Evolutionary conservation across 192 early-diverging fungal genomes (phyloP).

Genomic region (Radiomyces spectabilis): DNA sequence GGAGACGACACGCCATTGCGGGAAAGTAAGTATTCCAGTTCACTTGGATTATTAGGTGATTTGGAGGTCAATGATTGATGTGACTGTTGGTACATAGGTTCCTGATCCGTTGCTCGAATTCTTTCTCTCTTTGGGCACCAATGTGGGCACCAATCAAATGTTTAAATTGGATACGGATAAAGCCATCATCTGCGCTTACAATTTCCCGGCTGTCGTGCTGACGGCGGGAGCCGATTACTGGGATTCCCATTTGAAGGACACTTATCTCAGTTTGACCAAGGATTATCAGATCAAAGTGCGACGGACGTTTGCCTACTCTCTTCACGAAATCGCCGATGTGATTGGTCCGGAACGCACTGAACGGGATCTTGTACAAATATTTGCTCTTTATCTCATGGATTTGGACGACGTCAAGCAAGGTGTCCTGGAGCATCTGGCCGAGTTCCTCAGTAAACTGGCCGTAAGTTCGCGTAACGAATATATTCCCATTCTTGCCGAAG

Average conservation of each 20-base stretch:
- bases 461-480: constrained; percentile 52
- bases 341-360: constrained; percentile 47
- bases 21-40: constrained; percentile 9
- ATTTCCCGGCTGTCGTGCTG: constrained; percentile 52
- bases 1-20: constrained; percentile 20
- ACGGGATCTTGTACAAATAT: constrained; percentile 42
- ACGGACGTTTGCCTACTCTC: constrained; percentile 48
- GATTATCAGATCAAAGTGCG: constrained; percentile 48
- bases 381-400: constrained; percentile 43
- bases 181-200: constrained; percentile 48
- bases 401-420: constrained; percentile 65
- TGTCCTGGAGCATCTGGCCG: constrained; percentile 56
- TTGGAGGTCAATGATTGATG: background rate
- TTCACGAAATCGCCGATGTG: constrained; percentile 50
- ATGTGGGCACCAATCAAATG: constrained; percentile 24
- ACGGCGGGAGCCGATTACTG: constrained; percentile 47
- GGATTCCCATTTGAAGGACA: constrained; percentile 45
- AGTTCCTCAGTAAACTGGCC: constrained; percentile 56
- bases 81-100: constrained; percentile 17
- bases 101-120: constrained; percentile 40
- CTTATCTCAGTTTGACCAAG: constrained; percentile 32
- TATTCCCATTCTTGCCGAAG: constrained; percentile 55
- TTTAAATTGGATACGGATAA: constrained; percentile 45
- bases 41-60: background rate
- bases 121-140: constrained; percentile 34